Evolutionary conservation across 306 rosid genomes (phyloP), one percentile per base, ranked within the genome.

Genomic region (Senna siamea): DNA sequence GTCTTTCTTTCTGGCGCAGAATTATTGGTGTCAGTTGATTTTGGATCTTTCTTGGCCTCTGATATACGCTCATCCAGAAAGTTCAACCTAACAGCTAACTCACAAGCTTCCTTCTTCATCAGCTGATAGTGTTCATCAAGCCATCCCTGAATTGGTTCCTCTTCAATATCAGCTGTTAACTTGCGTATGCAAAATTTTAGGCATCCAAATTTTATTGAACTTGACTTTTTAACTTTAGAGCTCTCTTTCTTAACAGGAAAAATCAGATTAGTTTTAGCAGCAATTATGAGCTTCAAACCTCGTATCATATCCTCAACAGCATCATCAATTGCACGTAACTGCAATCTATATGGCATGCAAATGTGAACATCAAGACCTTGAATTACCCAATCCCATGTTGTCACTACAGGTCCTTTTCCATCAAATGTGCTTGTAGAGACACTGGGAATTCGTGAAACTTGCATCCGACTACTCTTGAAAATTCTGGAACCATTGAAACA

Each of bases 141-240:
- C 99, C 99, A 95, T 63, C 97, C 99, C 85, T 95, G 99, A 73
- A 95, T 51, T 40, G 98, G 99, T 69, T 95, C 98, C 82, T 95
- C 99, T 86, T 95, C 99, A 52, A 95, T 92, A 74, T 92, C 96
- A 71, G 86, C 92, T 83, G 96, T 88, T 50, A 95, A 79, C 85
- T 85, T 92, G 74, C 97, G 90, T 86, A 88, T 83, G 82, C 78
- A 83, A 76, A 95, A 92, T 88, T 85, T 95, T 70, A 95, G 38
- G 87, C 97, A 75, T 78, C 99, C 99, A 70, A 95, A 84, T 80
- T 79, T 92, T 57, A 75, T 63, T 78, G 96, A 83, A 83, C 87
- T 78, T 22, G 89, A 74, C 77, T 87, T 90, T 88, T 87, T 92
- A 54, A 78, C 76, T 82, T 86, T 95, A 74, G 92, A 75, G 75